Conservation (phyloP, 78 protist species). For the Abeoforma whisleri region DNA sequence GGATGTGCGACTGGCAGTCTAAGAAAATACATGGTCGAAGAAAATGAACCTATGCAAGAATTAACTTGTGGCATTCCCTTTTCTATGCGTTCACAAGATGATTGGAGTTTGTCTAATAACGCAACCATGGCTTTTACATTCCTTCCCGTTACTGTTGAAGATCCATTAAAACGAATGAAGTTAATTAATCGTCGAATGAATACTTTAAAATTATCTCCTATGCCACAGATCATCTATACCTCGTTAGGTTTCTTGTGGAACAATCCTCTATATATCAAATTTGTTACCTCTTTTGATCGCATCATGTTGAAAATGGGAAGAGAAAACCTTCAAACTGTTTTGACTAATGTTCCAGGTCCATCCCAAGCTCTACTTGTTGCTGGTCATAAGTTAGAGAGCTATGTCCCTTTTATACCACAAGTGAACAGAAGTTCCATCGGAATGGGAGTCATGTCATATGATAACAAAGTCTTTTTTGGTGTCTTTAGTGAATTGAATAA, state of each 20-base stretch:
- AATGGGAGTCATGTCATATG: slow-evolving; percentile 33
- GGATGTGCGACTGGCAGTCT: background rate
- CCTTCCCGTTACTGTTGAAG: background rate
- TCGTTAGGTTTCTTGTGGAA: background rate
- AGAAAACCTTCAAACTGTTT: background rate
- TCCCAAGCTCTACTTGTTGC: background rate
- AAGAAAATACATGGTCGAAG: slow-evolving; percentile 10
- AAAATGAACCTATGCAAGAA: slow-evolving; percentile 25
- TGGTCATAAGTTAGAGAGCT: background rate
- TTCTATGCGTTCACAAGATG: slow-evolving; percentile 24
- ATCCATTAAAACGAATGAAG: slow-evolving; percentile 15
- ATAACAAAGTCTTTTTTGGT: slow-evolving; percentile 5
- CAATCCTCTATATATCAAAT: background rate
- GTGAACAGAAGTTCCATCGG: background rate
- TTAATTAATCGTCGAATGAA: slow-evolving; percentile 13
- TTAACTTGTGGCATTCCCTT: background rate
- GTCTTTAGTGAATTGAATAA: background rate
- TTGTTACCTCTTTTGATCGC: background rate
- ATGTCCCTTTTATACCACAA: slow-evolving; percentile 26
- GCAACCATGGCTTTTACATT: slow-evolving; percentile 22
- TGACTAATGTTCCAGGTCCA: slow-evolving; percentile 44
- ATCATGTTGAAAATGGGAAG: background rate
- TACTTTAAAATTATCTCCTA: slow-evolving; percentile 11
- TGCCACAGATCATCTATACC: background rate
- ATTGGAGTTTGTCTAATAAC: background rate